Percentiles rank a stretch among this genome's conserved stretches.
These are phyloP conservation scores for Eutrema yunnanense DNA, from an alignment of 345 rosid genomes.

Conservation along the genomic window DNA sequence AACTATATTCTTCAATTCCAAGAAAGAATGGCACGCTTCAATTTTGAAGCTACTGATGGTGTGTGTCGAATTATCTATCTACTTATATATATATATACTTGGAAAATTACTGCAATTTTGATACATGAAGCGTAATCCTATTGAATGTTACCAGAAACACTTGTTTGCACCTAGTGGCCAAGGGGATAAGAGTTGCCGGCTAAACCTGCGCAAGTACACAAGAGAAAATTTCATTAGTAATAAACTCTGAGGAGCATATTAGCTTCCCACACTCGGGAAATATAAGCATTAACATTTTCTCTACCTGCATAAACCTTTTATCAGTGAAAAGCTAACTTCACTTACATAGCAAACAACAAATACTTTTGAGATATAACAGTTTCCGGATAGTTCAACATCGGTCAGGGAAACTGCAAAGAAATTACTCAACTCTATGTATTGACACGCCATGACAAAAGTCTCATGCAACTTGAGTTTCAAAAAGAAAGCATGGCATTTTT, in stretches of 20 bases:
- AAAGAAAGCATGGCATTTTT: neutral
- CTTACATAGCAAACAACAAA: neutral
- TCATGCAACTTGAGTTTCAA: neutral
- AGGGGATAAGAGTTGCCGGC: conserved; percentile 94
- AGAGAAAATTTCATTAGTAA: neutral
- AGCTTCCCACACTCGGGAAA: too few species aligned
- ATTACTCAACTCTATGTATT: neutral
- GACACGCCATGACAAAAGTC: neutral
- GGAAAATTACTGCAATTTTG: neutral
- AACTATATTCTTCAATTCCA: neutral
- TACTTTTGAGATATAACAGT: neutral
- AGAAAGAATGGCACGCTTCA: neutral
- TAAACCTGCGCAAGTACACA: conserved; percentile 55
- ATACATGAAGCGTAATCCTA: neutral
- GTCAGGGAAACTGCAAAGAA: neutral
- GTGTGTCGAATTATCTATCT: neutral
- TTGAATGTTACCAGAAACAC: conserved; percentile 70
- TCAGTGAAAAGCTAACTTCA: neutral
- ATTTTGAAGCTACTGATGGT: too few species aligned
- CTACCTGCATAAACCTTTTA: neutral
- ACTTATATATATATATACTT: too few species aligned
- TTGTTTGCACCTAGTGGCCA: conserved; percentile 94
- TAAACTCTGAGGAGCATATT: neutral
- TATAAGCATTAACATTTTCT: neutral
- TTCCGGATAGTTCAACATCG: neutral